These are phyloP conservation scores for Marvania coccoides DNA, from an alignment of 139 green algal species.

Conservation along the genomic window DNA sequence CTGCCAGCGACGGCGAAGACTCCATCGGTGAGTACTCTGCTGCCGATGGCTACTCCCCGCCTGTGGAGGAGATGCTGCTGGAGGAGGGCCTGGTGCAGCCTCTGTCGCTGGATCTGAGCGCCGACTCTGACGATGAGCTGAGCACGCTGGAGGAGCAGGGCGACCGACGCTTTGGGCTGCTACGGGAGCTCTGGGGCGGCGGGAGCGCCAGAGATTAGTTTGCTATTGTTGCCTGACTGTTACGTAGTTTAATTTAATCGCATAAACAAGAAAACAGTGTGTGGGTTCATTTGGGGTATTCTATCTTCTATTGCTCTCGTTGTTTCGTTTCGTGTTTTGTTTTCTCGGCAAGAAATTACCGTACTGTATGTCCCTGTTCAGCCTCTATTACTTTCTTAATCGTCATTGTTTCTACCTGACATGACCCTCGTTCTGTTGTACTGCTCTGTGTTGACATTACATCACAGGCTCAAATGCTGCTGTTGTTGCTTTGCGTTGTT, in stretches of 20 bases:
- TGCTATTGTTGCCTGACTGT: too few relatives aligned
- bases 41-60: slow-evolving; percentile 25
- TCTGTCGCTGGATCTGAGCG: slow-evolving; percentile 37
- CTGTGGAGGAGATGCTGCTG: slow-evolving; percentile 25
- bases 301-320: too few relatives aligned
- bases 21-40: neutral
- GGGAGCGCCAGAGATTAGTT: neutral
- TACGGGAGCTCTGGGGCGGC: slow-evolving; percentile 34
- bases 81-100: slow-evolving; percentile 35
- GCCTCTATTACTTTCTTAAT: too few relatives aligned
- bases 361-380: too few relatives aligned
- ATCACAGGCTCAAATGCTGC: neutral
- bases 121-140: slow-evolving; percentile 47
- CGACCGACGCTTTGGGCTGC: slow-evolving; percentile 27
- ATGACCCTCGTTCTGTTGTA: too few relatives aligned
- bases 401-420: too few relatives aligned
- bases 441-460: too few relatives aligned
- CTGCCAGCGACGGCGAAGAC: slow-evolving; percentile 9
- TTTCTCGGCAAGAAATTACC: too few relatives aligned
- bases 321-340: too few relatives aligned
- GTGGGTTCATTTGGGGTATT: too few relatives aligned
- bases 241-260: too few relatives aligned
- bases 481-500: neutral
- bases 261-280: too few relatives aligned
- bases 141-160: slow-evolving; percentile 9